A percentile compares a stretch with the other conserved stretches of the same genome.
These are phyloP conservation scores for Hericium rajendrae DNA, from an alignment of 768 basidiomycete genomes.

Conservation along the genomic window DNA sequence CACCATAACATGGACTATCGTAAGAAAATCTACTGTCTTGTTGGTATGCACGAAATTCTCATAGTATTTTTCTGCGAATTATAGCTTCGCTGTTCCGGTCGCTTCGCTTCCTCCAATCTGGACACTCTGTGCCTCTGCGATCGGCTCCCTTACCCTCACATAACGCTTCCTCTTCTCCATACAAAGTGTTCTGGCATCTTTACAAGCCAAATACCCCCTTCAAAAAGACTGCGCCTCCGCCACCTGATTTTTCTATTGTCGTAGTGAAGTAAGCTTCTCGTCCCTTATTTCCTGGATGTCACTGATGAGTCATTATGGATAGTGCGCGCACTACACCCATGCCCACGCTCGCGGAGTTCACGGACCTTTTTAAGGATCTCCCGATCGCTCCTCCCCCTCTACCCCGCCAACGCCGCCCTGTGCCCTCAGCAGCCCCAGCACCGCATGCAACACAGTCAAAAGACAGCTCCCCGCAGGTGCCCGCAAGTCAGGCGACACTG, in stretches of 20 bases:
- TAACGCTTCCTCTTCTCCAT: slow-evolving; percentile 36
- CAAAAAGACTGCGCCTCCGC: slow-evolving; percentile 64
- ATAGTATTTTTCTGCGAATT: neutral
- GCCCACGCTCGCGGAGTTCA: slow-evolving; percentile 73
- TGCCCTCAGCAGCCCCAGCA: neutral
- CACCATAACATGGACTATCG: slow-evolving; percentile 42
- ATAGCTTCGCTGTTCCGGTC: slow-evolving; percentile 60
- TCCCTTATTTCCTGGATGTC: neutral
- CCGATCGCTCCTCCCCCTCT: slow-evolving; percentile 55
- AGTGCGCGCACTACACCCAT: slow-evolving; percentile 80
- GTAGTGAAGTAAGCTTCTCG: slow-evolving; percentile 63
- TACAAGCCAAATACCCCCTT: slow-evolving; percentile 88
- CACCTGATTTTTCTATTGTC: slow-evolving; percentile 80
- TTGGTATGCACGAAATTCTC: neutral
- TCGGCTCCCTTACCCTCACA: slow-evolving; percentile 15
- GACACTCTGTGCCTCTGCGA: slow-evolving; percentile 43
- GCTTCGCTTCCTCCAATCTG: slow-evolving; percentile 64
- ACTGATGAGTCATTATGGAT: neutral
- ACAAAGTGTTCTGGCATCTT: slow-evolving; percentile 78
- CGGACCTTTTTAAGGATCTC: slow-evolving; percentile 57
- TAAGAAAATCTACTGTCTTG: slow-evolving; percentile 21
- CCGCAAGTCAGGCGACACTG: neutral
- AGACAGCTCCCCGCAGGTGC: neutral
- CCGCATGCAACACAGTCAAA: neutral
- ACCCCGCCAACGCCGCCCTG: slow-evolving; percentile 32